phyloP scores from a whole-genome alignment of 768 basidiomycete genomes.

The Kwoniella europaea region DNA sequence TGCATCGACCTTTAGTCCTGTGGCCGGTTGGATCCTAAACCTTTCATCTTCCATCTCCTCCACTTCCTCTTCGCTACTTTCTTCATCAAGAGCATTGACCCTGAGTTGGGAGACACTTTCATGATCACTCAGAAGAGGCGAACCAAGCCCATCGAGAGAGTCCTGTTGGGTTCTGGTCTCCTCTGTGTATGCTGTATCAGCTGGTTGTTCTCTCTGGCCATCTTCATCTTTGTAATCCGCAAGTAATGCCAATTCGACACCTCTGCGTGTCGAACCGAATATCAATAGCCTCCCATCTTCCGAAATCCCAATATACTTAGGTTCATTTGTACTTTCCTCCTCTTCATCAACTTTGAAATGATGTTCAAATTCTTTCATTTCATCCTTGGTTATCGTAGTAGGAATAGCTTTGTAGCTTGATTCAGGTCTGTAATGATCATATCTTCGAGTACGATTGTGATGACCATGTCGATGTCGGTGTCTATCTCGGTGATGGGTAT shows the following conservation, averaged over 20 bases:
- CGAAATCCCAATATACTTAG: constrained; percentile 9
- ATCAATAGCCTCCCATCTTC: constrained; percentile 3
- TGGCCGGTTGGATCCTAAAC: not conserved
- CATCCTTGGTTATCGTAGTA: not conserved
- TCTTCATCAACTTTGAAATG: not conserved
- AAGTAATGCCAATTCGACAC: not conserved
- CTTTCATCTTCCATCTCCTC: constrained; percentile 8
- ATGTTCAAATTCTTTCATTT: not conserved
- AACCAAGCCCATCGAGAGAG: too few relatives aligned
- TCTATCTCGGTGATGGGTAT: not conserved
- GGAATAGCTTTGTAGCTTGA: too few relatives aligned
- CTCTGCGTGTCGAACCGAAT: not conserved
- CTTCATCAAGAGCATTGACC: not conserved
- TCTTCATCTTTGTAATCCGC: not conserved
- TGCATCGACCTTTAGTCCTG: too few relatives aligned
- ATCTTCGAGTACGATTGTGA: not conserved
- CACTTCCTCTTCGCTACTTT: not conserved
- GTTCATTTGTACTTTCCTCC: not conserved
- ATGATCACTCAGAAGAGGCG: too few relatives aligned
- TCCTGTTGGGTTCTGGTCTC: too few relatives aligned
- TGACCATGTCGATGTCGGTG: not conserved
- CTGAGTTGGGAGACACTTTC: too few relatives aligned
- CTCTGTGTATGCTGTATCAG: too few relatives aligned
- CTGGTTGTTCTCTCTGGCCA: too few relatives aligned
- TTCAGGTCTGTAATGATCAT: not conserved